Base-by-base conservation (phyloP, 2,329 filamentous ascomycete species). In the Thielaviopsis punctulata region DNA sequence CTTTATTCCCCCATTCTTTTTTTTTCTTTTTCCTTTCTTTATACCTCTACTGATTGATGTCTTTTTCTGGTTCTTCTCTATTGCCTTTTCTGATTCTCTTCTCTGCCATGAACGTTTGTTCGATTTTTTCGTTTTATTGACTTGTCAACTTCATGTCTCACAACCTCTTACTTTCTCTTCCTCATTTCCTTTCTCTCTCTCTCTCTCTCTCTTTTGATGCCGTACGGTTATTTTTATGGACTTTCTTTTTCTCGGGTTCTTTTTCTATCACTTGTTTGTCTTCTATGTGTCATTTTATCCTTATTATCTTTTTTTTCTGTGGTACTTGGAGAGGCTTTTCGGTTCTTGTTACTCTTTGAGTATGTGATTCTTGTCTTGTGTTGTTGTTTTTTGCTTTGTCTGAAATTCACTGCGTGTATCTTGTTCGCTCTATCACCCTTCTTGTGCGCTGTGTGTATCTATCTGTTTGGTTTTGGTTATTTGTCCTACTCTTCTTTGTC, bases 21-120 rank as follows among this genome's bases (percentile, higher is more conserved):
- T 60, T 58, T 59, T 61, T 63, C 54, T 57, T 62, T 64, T 63
- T 57, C 63, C 57, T 62, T 62, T 58, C 58, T 55, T 53, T 43
- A 41, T 45, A 23, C n/a, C 24, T 39, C 15, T 43, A 19, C 48
- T 24, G 19, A 39, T 39, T 41, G 19, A 22, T 18, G 30, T 39
- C 30, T 33, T 23, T 45, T 45, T 25, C 44, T 45, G 44, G 44
- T 25, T 45, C n/a, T 43, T n/a, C 39, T 3, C n/a, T 6, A 12
- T 25, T 25, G 6, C 24, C 1, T 45, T 25, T 45, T 45, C 13
- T 45, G 19, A 10, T 45, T 15, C 55, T 49, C 51, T 50, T 56
- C 59, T 51, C 45, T 59, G 51, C 50, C 51, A 43, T 56, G 25
- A 27, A 5, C 25, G 5, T 27, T 27, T 30, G 30, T 15, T 27